phyloP scores from a whole-genome alignment of 305 asterid genomes.

The Stenogyne calaminthoides region DNA sequence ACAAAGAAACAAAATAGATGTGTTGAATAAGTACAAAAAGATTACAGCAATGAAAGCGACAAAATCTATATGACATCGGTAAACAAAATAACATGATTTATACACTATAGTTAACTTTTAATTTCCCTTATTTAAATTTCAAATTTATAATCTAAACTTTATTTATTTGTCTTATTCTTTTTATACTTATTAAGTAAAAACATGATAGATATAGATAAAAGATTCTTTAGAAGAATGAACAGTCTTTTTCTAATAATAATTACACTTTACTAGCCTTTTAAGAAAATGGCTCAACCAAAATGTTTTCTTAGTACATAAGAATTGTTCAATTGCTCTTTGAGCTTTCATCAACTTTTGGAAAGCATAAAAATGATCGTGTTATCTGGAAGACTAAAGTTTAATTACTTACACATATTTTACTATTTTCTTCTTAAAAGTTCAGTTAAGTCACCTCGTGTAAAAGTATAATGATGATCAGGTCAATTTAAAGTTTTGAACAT shows the following conservation, averaged over 20 bases:
- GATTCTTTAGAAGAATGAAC: slow-evolving; percentile 27
- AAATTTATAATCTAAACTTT: not conserved
- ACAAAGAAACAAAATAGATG: not conserved
- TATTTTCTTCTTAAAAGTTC: not conserved
- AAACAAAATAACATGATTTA: slow-evolving; percentile 4
- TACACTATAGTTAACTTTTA: not conserved
- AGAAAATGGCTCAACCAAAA: slow-evolving; percentile 39
- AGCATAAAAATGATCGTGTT: not conserved
- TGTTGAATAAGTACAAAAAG: not conserved
- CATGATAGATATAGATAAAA: slow-evolving; percentile 13
- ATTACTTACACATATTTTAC: not conserved
- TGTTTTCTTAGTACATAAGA: slow-evolving; percentile 39
- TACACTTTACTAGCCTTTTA: slow-evolving; percentile 39
- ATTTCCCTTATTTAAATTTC: not conserved
- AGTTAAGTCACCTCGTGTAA: not conserved
- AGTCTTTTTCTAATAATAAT: slow-evolving; percentile 35
- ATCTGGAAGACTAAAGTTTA: not conserved
- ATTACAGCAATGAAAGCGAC: slow-evolving; percentile 25
- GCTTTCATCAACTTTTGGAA: slow-evolving; percentile 15
- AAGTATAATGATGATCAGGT: not conserved
- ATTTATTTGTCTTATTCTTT: not conserved
- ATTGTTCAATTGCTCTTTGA: slow-evolving; percentile 33
- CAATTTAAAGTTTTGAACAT: not conserved
- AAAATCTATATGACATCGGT: slow-evolving; percentile 24
- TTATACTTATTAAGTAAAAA: not conserved